Conservation (phyloP, 352 stramenopile genomes). For the Stephanocyclus meneghinianus region DNA sequence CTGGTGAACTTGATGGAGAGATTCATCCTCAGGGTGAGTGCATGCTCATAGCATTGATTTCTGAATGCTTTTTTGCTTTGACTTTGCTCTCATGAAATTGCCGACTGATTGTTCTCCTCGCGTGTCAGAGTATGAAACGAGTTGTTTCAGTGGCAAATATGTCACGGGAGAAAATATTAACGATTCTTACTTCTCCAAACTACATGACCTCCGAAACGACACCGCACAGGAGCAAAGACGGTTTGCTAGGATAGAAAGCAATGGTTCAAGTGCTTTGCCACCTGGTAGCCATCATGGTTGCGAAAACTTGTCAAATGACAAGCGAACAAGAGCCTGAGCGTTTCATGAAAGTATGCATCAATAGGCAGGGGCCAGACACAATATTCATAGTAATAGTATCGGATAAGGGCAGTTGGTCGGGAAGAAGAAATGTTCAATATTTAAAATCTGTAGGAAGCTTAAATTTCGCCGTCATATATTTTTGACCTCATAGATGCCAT, state of each 20-base stretch:
- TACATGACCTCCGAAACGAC: conserved; percentile 77
- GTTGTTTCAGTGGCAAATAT: conserved; percentile 96
- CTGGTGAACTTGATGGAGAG: conserved; percentile 60
- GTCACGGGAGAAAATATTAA: conserved; percentile 89
- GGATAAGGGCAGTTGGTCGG: not conserved
- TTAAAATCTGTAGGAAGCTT: conserved; percentile 10
- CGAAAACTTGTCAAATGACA: conserved; percentile 78
- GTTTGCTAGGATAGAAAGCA: conserved; percentile 37
- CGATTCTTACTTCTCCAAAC: conserved; percentile 74
- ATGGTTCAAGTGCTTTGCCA: conserved; percentile 29
- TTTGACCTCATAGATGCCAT: conserved; percentile 76
- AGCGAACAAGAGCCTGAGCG: conserved; percentile 19
- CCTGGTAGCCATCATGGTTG: conserved; percentile 70
- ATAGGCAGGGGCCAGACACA: not conserved
- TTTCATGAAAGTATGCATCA: conserved; percentile 2
- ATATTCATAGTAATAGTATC: conserved; percentile 2
- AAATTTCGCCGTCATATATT: conserved; percentile 82
- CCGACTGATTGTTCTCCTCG: conserved; percentile 51
- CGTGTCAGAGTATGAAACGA: conserved; percentile 89
- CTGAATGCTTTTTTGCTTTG: conserved; percentile 6
- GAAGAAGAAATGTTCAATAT: no score
- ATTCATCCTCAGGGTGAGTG: conserved; percentile 4
- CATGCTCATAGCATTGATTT: not conserved
- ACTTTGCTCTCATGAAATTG: not conserved
- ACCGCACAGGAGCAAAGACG: conserved; percentile 55